Evolutionary conservation across 805 yeast species (phyloP).

Genomic region (Priceomyces carsonii): DNA sequence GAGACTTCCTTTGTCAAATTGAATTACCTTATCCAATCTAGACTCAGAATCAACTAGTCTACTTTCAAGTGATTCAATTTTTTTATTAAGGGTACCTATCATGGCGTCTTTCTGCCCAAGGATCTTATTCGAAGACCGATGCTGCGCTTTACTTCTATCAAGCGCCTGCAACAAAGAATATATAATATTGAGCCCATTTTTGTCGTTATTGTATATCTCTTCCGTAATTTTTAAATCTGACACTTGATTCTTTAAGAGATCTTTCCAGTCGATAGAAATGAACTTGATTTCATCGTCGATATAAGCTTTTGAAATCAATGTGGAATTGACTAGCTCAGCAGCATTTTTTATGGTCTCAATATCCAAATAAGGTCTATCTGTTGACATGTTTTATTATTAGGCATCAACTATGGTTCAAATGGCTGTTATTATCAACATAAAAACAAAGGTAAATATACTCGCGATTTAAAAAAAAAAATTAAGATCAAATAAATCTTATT

Average conservation of each 20-base stretch:
- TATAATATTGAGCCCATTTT: constrained; percentile 36
- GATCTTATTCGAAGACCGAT: constrained; percentile 27
- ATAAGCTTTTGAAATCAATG: constrained; percentile 36
- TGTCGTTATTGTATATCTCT: constrained; percentile 35
- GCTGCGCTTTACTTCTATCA: constrained; percentile 35
- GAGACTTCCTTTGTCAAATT: constrained; percentile 19
- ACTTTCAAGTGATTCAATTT: constrained; percentile 22
- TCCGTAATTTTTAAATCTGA: constrained; percentile 26
- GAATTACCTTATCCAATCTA: constrained; percentile 15
- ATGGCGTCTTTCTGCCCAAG: constrained; percentile 29
- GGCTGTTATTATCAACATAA: background rate
- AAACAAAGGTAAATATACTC: no score
- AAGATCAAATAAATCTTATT: no score
- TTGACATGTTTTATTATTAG: constrained; percentile 4
- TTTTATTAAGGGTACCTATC: constrained; percentile 23
- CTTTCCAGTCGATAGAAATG: constrained; percentile 35
- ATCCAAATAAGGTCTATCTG: constrained; percentile 18
- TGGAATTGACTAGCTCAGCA: constrained; percentile 35
- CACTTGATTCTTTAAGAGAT: constrained; percentile 27
- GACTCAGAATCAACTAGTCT: constrained; percentile 17
- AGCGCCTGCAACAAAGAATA: constrained; percentile 32
- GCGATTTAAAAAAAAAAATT: background rate
- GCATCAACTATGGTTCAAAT: background rate
- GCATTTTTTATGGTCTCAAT: constrained; percentile 37
- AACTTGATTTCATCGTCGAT: constrained; percentile 31